Percentiles rank a stretch among this genome's conserved stretches.
Conservation (phyloP, 495 filamentous ascomycete species). For the Zalerion maritima region DNA sequence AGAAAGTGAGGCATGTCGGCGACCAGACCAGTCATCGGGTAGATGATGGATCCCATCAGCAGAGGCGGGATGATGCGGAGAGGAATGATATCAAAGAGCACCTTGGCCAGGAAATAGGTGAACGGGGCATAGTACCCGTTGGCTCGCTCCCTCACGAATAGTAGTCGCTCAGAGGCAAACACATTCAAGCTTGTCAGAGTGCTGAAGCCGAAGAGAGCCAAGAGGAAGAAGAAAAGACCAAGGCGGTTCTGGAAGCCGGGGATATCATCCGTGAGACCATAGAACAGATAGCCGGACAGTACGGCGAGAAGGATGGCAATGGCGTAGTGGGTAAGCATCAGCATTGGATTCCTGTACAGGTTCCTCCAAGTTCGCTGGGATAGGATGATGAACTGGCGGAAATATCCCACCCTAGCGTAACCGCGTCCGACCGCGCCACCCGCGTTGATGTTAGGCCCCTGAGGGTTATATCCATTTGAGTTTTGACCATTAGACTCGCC, state of each 20-base stretch:
- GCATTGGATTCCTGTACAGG: slow-evolving; percentile 91
- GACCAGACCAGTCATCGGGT: slow-evolving; percentile 95
- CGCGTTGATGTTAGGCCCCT: slow-evolving; percentile 23
- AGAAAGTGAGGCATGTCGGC: slow-evolving; percentile 73
- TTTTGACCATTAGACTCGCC: slow-evolving; percentile 52
- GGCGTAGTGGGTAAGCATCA: slow-evolving; percentile 99
- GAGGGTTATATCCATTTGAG: slow-evolving; percentile 41
- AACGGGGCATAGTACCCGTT: slow-evolving; percentile 97
- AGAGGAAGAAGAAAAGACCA: slow-evolving; percentile 95
- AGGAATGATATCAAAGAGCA: slow-evolving; percentile 89
- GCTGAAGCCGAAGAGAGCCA: slow-evolving; percentile 92
- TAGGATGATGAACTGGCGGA: slow-evolving; percentile 75
- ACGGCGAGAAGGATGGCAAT: slow-evolving; percentile 92
- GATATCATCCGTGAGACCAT: slow-evolving; percentile 88
- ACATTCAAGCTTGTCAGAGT: slow-evolving; percentile 87
- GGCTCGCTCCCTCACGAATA: slow-evolving; percentile 88
- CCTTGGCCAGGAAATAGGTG: slow-evolving; percentile 92
- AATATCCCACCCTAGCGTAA: slow-evolving; percentile 65
- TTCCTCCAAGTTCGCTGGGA: slow-evolving; percentile 92
- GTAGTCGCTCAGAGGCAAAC: slow-evolving; percentile 78
- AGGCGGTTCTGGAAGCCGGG: slow-evolving; percentile 95
- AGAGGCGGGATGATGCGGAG: slow-evolving; percentile 88
- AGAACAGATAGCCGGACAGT: slow-evolving; percentile 90
- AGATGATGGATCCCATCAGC: slow-evolving; percentile 92
- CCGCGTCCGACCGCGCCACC: slow-evolving; percentile 49